These are phyloP conservation scores for Populus nigra DNA, from an alignment of 345 rosid genomes.

Conservation along the genomic window DNA sequence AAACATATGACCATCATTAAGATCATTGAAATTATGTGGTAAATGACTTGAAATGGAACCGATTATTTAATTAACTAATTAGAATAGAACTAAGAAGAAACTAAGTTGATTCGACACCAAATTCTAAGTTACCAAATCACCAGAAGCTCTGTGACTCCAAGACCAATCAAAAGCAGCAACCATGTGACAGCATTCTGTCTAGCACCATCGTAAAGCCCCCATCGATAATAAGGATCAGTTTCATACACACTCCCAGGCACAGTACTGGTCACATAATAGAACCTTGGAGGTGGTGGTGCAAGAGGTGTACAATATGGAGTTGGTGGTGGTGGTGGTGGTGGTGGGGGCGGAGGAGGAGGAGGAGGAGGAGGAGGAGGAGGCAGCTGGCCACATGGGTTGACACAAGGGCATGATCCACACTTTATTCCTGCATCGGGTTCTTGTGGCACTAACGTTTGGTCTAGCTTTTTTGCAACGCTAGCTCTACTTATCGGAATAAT, in stretches of 20 bases:
- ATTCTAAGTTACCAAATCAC: background rate
- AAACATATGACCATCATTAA: background rate
- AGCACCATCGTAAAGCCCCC: slow-evolving; percentile 40
- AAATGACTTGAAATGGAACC: background rate
- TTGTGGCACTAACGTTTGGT: slow-evolving; percentile 25
- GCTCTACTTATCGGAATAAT: slow-evolving; percentile 11
- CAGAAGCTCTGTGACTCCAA: slow-evolving; percentile 18
- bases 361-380: slow-evolving; percentile 33
- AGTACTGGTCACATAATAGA: slow-evolving; percentile 39
- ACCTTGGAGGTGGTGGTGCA: slow-evolving; percentile 48
- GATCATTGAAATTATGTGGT: too few relatives aligned
- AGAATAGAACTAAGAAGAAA: background rate
- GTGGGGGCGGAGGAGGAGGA: slow-evolving; percentile 10
- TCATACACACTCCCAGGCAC: slow-evolving; percentile 47
- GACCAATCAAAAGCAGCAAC: slow-evolving; percentile 26
- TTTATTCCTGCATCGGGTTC: slow-evolving; percentile 24
- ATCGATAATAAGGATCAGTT: slow-evolving; percentile 29
- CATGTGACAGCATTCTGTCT: slow-evolving; percentile 17
- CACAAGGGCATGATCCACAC: slow-evolving; percentile 59
- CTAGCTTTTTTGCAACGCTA: slow-evolving; percentile 11
- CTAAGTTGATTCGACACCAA: background rate
- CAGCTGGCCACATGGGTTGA: slow-evolving; percentile 45
- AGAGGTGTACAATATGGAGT: slow-evolving; percentile 24
- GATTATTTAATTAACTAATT: background rate
- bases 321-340: background rate